A percentile compares a stretch with the other conserved stretches of the same genome.
Evolutionary conservation across 768 basidiomycete genomes (phyloP).

Genomic region (Leccinum ochraceum): DNA sequence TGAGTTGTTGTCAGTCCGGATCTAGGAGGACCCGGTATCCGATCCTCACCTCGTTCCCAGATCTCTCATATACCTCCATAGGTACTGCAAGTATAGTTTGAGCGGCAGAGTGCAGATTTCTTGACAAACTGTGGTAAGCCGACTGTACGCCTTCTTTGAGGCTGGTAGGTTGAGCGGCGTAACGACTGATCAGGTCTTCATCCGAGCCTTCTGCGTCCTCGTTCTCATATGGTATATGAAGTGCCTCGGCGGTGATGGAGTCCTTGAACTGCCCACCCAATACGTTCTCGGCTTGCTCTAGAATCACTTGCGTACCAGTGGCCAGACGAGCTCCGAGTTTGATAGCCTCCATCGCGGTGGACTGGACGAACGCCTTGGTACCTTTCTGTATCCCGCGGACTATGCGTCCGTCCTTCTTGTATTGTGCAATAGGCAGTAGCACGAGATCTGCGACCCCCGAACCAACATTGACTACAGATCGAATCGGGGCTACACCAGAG

Average conservation of each 20-base stretch:
- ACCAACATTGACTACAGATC: constrained; percentile 96
- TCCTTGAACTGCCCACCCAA: constrained; percentile 78
- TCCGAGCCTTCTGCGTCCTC: constrained; percentile 34
- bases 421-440: constrained; percentile 94
- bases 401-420: constrained; percentile 93
- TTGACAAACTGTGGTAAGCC: constrained; percentile 87
- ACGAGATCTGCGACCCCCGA: constrained; percentile 96
- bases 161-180: constrained; percentile 87
- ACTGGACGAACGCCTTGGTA: constrained; percentile 88
- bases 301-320: constrained; percentile 95
- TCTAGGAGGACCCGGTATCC: not conserved
- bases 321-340: constrained; percentile 92
- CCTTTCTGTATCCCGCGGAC: constrained; percentile 94
- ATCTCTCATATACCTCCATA: constrained; percentile 97
- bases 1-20: not conserved
- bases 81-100: constrained; percentile 98
- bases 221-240: constrained; percentile 46
- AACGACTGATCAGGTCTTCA: constrained; percentile 76
- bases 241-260: constrained; percentile 64
- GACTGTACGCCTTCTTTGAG: constrained; percentile 85
- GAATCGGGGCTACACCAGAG: constrained; percentile 94
- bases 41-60: constrained; percentile 78
- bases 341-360: constrained; percentile 94
- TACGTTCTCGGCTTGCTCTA: constrained; percentile 92
- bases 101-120: constrained; percentile 89